Percentiles rank a stretch among this genome's conserved stretches.
Conservation (phyloP, 2,329 filamentous ascomycete species). For the Zymoseptoria crescenta region DNA sequence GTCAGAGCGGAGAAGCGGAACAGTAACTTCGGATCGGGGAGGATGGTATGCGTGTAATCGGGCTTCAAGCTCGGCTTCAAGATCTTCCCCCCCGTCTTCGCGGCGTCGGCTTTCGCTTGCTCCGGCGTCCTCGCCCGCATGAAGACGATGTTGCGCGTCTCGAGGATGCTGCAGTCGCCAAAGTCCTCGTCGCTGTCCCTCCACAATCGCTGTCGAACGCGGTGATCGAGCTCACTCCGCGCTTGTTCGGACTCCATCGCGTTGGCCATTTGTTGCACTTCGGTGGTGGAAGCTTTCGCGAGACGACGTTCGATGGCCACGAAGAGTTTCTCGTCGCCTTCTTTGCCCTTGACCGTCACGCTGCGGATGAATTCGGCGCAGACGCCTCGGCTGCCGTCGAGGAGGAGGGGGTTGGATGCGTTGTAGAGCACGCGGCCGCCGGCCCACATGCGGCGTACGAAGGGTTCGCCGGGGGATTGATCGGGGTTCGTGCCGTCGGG, state of each 20-base stretch:
- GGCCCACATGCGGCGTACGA: slow-evolving; percentile 77
- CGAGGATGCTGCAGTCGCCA: slow-evolving; percentile 43
- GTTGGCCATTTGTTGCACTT: slow-evolving; percentile 27
- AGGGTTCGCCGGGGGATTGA: slow-evolving; percentile 66
- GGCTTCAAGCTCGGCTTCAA: slow-evolving; percentile 43
- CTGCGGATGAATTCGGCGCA: slow-evolving; percentile 43
- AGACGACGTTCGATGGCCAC: slow-evolving; percentile 52
- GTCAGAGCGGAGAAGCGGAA: slow-evolving; percentile 88
- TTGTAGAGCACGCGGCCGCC: slow-evolving; percentile 63
- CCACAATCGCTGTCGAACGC: slow-evolving; percentile 38
- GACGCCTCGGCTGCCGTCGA: slow-evolving; percentile 33
- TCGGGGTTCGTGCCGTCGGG: slow-evolving; percentile 77
- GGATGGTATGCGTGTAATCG: slow-evolving; percentile 52
- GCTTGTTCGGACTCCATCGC: slow-evolving; percentile 33
- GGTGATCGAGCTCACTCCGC: slow-evolving; percentile 24
- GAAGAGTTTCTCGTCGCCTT: slow-evolving; percentile 50
- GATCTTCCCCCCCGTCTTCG: slow-evolving; percentile 30
- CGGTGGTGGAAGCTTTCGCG: slow-evolving; percentile 22
- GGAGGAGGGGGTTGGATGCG: slow-evolving; percentile 22
- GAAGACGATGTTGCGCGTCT: slow-evolving; percentile 57
- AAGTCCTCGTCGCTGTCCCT: slow-evolving; percentile 35
- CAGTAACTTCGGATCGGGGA: slow-evolving; percentile 62
- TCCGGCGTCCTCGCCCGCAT: slow-evolving; percentile 44
- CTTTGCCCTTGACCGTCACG: slow-evolving; percentile 43
- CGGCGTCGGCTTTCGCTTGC: slow-evolving; percentile 27